phyloP scores from a whole-genome alignment of 1,284 basidiomycete species.

The Wolfiporia cocos region DNA sequence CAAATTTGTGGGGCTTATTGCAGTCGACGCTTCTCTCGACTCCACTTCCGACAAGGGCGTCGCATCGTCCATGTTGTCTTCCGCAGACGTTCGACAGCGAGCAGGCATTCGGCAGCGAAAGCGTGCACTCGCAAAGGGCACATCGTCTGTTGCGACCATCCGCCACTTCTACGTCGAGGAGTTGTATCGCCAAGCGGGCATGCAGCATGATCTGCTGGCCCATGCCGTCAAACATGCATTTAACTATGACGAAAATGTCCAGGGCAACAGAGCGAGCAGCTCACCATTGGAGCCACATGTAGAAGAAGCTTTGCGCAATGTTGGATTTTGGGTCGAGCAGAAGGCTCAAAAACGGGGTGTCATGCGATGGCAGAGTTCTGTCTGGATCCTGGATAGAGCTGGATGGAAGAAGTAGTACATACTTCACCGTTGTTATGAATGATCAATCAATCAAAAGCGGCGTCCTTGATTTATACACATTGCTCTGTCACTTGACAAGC shows the following conservation, averaged over 20 bases:
- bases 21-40: constrained; percentile 53
- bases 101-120: too few relatives aligned
- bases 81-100: constrained; percentile 11
- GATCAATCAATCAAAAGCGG: too few relatives aligned
- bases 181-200: constrained; percentile 45
- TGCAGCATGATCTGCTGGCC: constrained; percentile 63
- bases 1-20: constrained; percentile 62
- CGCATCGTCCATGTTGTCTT: constrained; percentile 3
- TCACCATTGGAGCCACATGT: constrained; percentile 49
- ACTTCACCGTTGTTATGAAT: too few relatives aligned
- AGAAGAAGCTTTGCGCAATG: constrained; percentile 35
- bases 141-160: constrained; percentile 50
- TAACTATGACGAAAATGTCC: constrained; percentile 31
- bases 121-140: constrained; percentile 25
- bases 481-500: too few relatives aligned
- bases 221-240: constrained; percentile 58
- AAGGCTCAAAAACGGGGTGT: constrained; percentile 41
- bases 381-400: constrained; percentile 33
- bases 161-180: constrained; percentile 75
- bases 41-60: constrained; percentile 27
- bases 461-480: too few relatives aligned
- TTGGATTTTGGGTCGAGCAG: constrained; percentile 47
- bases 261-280: constrained; percentile 39
- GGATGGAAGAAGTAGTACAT: constrained; percentile 23
- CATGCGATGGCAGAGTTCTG: constrained; percentile 44